Base-by-base conservation (phyloP, 106 monocot species). In the Gastrodia elata region DNA sequence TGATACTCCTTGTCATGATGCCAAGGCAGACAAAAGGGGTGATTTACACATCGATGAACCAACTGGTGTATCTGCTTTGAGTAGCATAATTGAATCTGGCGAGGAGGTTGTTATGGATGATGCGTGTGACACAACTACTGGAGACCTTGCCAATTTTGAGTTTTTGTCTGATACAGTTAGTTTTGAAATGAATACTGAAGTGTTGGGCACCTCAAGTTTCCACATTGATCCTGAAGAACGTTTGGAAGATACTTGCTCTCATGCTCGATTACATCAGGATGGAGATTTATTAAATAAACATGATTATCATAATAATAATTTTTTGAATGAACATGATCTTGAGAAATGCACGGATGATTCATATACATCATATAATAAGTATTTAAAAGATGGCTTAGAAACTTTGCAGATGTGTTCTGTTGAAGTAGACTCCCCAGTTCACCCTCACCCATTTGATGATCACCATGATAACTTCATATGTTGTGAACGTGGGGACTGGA, bases 401-500 rank as follows among this genome's bases (percentile, higher is more conserved):
- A 44, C 58, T 77, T 55, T 42, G 28, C 30, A 36, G n/a, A 43
- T 68, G 68, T 24, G 61, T 61, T 61, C 61, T 61, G 32, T 61
- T 32, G 27, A 4, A 61, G 32, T 32, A 61, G 30, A 61, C 11
- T 10, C 30, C 15, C 4, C 30, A 32, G 22, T 32, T 14, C 30
- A 32, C 14, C 9, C 30, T 14, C 30, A 32, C 14, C 9, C 30
- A 32, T 61, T 61, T 27, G 61, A 14, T 32, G 61, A 10, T 26
- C 41, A 30, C 78, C 42, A 68, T 57, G 79, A 40, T 68, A 79
- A 26, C 46, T 76, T 49, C 37, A 25, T 34, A 43, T 77, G 46
- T 64, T 65, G 25, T 44, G 80, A 87, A 46, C 76, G 41, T 64
- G 84, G 84, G 52, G 86, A 83, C 13, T 98, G 97, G 97, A 91